Conservation (phyloP, 202 grass and related monocot genomes). For the Hordeum pubiflorum region DNA sequence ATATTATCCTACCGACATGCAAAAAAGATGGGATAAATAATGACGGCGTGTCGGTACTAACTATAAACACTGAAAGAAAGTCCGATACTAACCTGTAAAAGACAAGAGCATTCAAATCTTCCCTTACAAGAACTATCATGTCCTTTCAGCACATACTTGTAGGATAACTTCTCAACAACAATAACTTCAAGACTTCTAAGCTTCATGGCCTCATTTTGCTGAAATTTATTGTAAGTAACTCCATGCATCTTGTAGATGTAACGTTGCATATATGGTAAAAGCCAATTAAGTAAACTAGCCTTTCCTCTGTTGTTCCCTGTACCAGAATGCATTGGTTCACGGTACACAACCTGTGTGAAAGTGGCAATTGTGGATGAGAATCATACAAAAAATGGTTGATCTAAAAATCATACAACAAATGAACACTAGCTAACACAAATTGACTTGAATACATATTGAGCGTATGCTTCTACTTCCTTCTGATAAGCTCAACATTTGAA, state of each 20-base stretch:
- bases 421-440: not conserved
- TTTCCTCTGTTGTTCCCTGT: slow-evolving; percentile 50
- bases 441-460: not conserved
- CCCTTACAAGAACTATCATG: slow-evolving; percentile 45
- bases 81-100: slow-evolving; percentile 69
- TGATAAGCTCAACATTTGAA: not conserved
- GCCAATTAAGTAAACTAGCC: slow-evolving; percentile 50
- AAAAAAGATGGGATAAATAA: not conserved
- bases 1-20: not conserved
- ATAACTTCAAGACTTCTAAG: slow-evolving; percentile 56
- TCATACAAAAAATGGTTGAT: not conserved
- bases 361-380: slow-evolving; percentile 16
- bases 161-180: slow-evolving; percentile 63
- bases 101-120: slow-evolving; percentile 59
- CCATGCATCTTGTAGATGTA: slow-evolving; percentile 73
- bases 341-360: slow-evolving; percentile 59
- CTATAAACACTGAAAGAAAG: slow-evolving; percentile 6
- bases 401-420: not conserved
- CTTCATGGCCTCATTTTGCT: slow-evolving; percentile 41
- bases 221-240: slow-evolving; percentile 55
- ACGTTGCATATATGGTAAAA: slow-evolving; percentile 74
- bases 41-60: not conserved
- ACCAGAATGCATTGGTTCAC: slow-evolving; percentile 82
- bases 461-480: not conserved
- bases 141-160: slow-evolving; percentile 64